Evolutionary conservation across 2,329 filamentous ascomycete genomes (phyloP).

Genomic region (Ceratocystis huliohia): DNA sequence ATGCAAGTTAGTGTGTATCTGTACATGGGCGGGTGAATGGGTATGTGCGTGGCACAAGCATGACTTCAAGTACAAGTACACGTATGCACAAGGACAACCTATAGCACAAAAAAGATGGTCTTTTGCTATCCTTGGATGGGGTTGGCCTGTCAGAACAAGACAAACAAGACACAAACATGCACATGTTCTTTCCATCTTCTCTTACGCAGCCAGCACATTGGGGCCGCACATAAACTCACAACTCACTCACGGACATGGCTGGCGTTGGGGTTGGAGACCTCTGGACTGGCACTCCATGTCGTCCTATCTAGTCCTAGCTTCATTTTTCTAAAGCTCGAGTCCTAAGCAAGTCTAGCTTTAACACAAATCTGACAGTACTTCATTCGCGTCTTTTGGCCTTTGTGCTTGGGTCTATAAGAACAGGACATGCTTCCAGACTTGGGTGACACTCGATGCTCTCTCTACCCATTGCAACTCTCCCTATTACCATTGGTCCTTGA

Average conservation of each 20-base stretch:
- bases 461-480: not conserved
- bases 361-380: not conserved
- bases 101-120: not conserved
- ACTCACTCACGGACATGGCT: not conserved
- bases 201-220: no score
- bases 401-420: constrained; percentile 5
- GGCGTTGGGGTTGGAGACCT: not conserved
- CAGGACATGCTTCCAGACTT: not conserved
- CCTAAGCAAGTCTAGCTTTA: not conserved
- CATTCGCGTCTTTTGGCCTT: not conserved
- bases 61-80: not conserved
- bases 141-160: no score
- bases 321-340: not conserved
- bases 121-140: no score
- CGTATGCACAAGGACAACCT: not conserved
- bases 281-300: not conserved
- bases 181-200: no score
- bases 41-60: not conserved
- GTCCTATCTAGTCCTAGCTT: not conserved
- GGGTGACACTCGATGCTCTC: not conserved
- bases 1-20: not conserved
- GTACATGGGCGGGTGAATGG: not conserved
- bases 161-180: no score
- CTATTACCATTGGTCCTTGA: not conserved
- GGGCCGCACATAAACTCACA: no score